phyloP scores from a whole-genome alignment of 305 asterid species.

The Fraxinus paxiana region DNA sequence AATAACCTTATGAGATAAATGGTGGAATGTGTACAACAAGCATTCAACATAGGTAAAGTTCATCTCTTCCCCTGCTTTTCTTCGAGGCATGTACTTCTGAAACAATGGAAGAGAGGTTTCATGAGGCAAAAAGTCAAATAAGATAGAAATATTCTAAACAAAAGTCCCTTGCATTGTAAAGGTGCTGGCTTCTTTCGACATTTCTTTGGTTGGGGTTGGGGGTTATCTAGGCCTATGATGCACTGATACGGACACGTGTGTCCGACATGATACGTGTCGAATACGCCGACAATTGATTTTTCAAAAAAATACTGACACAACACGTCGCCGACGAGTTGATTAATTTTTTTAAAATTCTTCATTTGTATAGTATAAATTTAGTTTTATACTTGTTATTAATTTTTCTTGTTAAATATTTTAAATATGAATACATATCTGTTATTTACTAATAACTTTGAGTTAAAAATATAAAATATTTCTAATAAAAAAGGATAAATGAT shows the following conservation, averaged over 20 bases:
- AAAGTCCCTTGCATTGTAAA: slow-evolving; percentile 5
- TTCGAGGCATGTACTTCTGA: slow-evolving; percentile 84
- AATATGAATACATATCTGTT: not conserved
- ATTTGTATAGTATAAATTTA: too few relatives aligned
- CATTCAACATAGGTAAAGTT: slow-evolving; percentile 88
- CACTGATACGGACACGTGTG: not conserved
- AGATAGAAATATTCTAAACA: slow-evolving; percentile 13
- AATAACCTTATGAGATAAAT: slow-evolving; percentile 77
- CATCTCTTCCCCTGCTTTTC: slow-evolving; percentile 82
- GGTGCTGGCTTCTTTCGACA: slow-evolving; percentile 1
- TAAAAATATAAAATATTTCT: not conserved
- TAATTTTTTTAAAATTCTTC: too few relatives aligned
- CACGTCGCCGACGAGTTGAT: not conserved
- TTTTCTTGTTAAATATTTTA: too few relatives aligned
- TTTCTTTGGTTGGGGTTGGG: not conserved
- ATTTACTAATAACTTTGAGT: not conserved
- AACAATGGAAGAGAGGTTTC: slow-evolving; percentile 26
- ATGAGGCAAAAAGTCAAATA: slow-evolving; percentile 3
- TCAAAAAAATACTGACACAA: not conserved
- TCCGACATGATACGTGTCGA: not conserved
- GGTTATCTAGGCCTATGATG: not conserved
- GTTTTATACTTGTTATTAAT: too few relatives aligned
- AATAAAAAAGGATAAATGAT: not conserved
- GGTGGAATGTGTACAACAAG: slow-evolving; percentile 80
- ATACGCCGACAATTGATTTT: not conserved